Evolutionary conservation across 2,329 filamentous ascomycete genomes (phyloP), one percentile per base, ranked within the genome.

Genomic region (Monosporascus sp.): DNA sequence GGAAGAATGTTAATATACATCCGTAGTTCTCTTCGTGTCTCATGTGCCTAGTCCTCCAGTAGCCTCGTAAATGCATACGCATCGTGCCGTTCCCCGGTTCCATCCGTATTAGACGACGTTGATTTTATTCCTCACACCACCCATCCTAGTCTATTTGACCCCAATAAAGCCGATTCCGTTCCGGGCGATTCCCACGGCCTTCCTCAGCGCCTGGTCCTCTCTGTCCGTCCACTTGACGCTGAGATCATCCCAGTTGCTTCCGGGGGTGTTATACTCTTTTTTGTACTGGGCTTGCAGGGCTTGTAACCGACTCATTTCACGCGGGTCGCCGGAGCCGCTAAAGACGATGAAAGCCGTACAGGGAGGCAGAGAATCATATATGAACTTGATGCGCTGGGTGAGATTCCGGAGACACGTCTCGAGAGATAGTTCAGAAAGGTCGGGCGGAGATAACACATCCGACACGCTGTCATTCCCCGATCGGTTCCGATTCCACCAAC

Each of bases 181-280:
- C 48, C 85, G 76, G 8, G 85, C 85, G 47, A 72, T 72, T 50
- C 72, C 73, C 18, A 80, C 79, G 0, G 84, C 84, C 62, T 71
- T 75, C 62, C 75, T 79, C 59, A 88, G 71, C 38, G 77, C 80
- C 71, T 87, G 82, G 46, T 86, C 81, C 68, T 88, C 85, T 0
- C 68, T 72, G 62, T 87, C 85, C 9, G 84, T 87, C 85, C 85
- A 88, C 67, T 82, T 78, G 53, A 88, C 82, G 60, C 76, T 82
- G 37, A 88, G 71, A 57, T 86, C 70, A 66, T 88, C 83, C 85
- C 85, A 88, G 60, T 85, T 85, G 57, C 74, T 80, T 14, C 81
- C 80, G 0, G 79, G 79, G 8, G 77, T 79, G 67, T 84, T 83
- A 66, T 85, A 87, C 68, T 88, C 85, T 60, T 76, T 77, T 65